Base-by-base conservation (phyloP, 139 green algal species). In the Chlorella sp. region DNA sequence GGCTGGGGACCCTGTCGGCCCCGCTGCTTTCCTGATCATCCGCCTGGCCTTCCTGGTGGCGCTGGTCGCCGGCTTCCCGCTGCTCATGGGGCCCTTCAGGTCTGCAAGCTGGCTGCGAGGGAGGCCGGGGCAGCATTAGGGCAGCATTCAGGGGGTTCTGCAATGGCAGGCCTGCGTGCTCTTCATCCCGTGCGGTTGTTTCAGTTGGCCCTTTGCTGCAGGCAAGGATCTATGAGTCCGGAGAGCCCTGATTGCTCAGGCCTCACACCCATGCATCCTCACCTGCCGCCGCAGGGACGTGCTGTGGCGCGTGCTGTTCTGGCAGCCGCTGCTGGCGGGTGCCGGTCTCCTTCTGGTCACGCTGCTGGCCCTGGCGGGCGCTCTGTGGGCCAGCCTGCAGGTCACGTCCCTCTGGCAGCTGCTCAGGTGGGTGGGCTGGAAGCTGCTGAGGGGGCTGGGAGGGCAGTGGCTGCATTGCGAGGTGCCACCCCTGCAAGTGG, bases 21-120 rank as follows among this genome's bases (percentile, higher is more conserved):
- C 40, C 6, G 77, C 40, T 41, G 58, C 60, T 41, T 73, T 40
- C 56, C 77, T 83, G 13, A 28, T 73, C 26, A 17, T 83, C 16
- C 77, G 60, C 58, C 77, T 83, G 38, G 77, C 60, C 34, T 83
- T 74, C n/a, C 20, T 60, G 11, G 60, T 83, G 3, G 17, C 40
- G 26, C 60, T 83, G 4, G 40, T n/a, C 9, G 64, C 40, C 7
- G 60, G 58, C 77, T 41, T 73, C 40, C 77, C 77, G 9, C 77
- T 83, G 77, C 77, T 83, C 19, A 43, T 83, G 77, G 60, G 11
- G 77, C 77, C 77, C 60, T 83, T 83, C 77, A 73, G 77, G 77
- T n/a, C n/a, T n/a, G n/a, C 56, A 32, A 82, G 76, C 14, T 7
- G 34, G 19, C 24, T 34, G 16, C 26, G n/a, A n/a, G n/a, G n/a